phyloP scores from a whole-genome alignment of 768 basidiomycete species.

The Suillus subalutaceus region DNA sequence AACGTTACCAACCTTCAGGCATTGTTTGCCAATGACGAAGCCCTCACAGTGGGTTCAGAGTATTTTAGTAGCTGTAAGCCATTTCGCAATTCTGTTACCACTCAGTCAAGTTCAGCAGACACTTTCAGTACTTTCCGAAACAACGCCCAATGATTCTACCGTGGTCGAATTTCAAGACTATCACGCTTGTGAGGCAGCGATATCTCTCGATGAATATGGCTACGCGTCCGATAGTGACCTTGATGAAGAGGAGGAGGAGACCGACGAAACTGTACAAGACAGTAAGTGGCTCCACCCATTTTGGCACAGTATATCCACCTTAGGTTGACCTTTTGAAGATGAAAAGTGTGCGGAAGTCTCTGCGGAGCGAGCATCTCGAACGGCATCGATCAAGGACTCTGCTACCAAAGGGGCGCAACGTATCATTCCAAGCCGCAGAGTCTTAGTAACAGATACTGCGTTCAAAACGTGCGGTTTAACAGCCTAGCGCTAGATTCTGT shows the following conservation, averaged over 20 bases:
- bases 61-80: constrained; percentile 23
- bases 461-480: constrained; percentile 11
- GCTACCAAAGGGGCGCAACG: neutral
- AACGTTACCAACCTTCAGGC: constrained; percentile 15
- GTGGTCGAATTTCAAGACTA: constrained; percentile 13
- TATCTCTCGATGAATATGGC: constrained; percentile 18
- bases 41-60: constrained; percentile 16
- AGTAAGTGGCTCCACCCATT: neutral
- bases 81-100: neutral
- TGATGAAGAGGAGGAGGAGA: constrained; percentile 17
- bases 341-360: neutral
- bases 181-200: neutral
- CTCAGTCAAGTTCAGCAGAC: constrained; percentile 3
- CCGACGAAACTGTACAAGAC: neutral
- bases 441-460: constrained; percentile 17
- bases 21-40: constrained; percentile 20
- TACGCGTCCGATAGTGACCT: constrained; percentile 30
- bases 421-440: constrained; percentile 6
- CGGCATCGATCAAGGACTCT: neutral
- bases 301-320: neutral
- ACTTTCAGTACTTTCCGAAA: constrained; percentile 2
- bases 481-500: neutral
- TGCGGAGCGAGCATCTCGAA: neutral
- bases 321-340: constrained; percentile 2
- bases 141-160: neutral